Evolutionary conservation across 1,284 basidiomycete genomes (phyloP), one percentile per base, ranked within the genome.

Genomic region (Sporisorium exsertum): DNA sequence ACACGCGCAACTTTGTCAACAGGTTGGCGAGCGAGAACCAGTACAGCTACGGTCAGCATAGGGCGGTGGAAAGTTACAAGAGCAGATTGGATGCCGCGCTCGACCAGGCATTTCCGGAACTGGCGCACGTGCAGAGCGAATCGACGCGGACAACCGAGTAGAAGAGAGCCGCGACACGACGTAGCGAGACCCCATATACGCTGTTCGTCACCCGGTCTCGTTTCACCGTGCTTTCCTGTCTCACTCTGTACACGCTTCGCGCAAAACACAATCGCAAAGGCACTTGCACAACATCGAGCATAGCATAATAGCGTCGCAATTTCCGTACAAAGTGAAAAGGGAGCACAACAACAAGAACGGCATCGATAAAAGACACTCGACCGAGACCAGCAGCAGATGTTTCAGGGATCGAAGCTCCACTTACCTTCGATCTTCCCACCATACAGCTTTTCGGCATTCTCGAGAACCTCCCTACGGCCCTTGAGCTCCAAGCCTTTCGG

Each of bases 1-100:
- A 84, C 33, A 83, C 82, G 9, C 59, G 82, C n/a, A 73, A 77
- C 43, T 80, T 82, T 57, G 61, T 84, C 47, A 78, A 76, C 32
- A 66, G 83, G 13, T 67, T 85, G 35, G 79, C 78, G 16, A 76
- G 70, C 58, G 83, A 85, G 66, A 85, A 84, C 47, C 84, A 85
- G 73, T 82, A 83, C 55, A 79, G 83, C 53, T 63, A 75, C 15
- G 83, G 81, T 2, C 82, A 83, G 58, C 72, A 79, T 54, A 40
- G 10, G 15, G 75, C 71, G 16, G 54, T 77, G 33, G 54, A 70
- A 40, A 72, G 61, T 16, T 77, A 77, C 26, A 70, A 71, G 58
- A 16, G 32, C 6, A 33, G 45, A 20, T 42, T 77, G 24, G 61
- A 70, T 27, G 46, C 29, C 5, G 70, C 71, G n/a, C 46, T 77